Percentiles rank a stretch among this genome's conserved stretches.
phyloP scores from a whole-genome alignment of 139 green algal species.

The Chlamydomonas sphaeroides region DNA sequence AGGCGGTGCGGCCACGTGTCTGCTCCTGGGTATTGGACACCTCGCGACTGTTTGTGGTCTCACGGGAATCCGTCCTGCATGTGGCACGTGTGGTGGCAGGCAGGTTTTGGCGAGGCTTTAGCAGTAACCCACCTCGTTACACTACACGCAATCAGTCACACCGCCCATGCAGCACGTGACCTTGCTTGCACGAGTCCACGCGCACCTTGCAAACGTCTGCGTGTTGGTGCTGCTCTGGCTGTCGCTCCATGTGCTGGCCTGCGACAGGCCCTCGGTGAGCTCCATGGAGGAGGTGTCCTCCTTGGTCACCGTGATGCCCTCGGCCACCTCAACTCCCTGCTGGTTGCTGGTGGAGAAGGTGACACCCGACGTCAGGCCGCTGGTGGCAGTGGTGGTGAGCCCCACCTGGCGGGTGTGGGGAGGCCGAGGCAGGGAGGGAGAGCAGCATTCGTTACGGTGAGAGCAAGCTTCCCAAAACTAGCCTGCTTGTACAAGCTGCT shows the following conservation, averaged over 20 bases:
- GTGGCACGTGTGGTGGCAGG: background rate
- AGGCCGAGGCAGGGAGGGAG: no score
- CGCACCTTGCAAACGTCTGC: background rate
- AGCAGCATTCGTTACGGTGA: no score
- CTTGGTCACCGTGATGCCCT: constrained; percentile 19
- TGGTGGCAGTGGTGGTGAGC: background rate
- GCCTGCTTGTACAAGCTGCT: no score
- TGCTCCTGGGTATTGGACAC: background rate
- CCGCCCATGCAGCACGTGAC: no score
- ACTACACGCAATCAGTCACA: no score
- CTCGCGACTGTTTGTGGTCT: constrained; percentile 8
- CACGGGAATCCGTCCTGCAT: background rate
- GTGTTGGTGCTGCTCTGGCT: background rate
- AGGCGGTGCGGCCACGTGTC: background rate
- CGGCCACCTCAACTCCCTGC: background rate
- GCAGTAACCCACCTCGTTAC: no score
- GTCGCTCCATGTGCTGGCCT: background rate
- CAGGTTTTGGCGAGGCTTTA: background rate
- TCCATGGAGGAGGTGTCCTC: background rate
- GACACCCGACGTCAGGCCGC: background rate
- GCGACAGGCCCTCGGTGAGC: background rate
- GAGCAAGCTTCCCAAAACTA: no score
- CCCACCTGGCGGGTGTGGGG: constrained; percentile 15
- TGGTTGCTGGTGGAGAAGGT: background rate
- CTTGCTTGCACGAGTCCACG: no score